phyloP scores from a whole-genome alignment of 2,329 filamentous ascomycete genomes.

The Teratosphaeria gauchensis region DNA sequence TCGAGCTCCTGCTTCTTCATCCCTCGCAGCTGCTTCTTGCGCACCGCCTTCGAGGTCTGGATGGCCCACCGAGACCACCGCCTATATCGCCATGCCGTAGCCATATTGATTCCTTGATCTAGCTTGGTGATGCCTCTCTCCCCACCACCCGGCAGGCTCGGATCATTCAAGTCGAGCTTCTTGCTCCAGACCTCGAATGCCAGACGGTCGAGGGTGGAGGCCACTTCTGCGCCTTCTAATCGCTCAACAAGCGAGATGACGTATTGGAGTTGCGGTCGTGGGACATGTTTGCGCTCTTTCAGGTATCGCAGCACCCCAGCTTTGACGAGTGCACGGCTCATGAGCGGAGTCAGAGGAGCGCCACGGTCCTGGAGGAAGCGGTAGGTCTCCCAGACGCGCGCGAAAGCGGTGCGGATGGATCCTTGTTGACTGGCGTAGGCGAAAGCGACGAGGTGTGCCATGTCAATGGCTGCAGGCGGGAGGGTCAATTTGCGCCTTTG shows the following conservation, averaged over 20 bases:
- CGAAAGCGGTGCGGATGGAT: conserved; percentile 32
- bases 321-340: conserved; percentile 42
- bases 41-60: background rate
- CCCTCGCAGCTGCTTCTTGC: background rate
- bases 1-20: background rate
- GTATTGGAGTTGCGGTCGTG: conserved; percentile 29
- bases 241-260: conserved; percentile 34
- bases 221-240: conserved; percentile 35
- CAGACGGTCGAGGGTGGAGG: conserved; percentile 23
- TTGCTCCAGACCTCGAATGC: conserved; percentile 11
- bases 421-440: conserved; percentile 31
- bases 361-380: conserved; percentile 33
- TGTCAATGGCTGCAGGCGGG: conserved; percentile 29
- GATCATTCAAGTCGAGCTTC: background rate
- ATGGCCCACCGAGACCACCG: background rate
- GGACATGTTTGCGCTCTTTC: conserved; percentile 26
- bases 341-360: conserved; percentile 32
- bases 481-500: conserved; percentile 8
- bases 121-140: background rate
- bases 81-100: background rate
- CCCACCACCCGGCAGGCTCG: background rate
- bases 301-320: conserved; percentile 39
- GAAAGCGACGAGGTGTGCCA: conserved; percentile 38
- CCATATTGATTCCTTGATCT: background rate
- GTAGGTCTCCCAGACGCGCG: conserved; percentile 40